These are phyloP conservation scores for Phyllosticta citribraziliensis DNA, from an alignment of 2,329 filamentous ascomycete genomes.

Conservation along the genomic window DNA sequence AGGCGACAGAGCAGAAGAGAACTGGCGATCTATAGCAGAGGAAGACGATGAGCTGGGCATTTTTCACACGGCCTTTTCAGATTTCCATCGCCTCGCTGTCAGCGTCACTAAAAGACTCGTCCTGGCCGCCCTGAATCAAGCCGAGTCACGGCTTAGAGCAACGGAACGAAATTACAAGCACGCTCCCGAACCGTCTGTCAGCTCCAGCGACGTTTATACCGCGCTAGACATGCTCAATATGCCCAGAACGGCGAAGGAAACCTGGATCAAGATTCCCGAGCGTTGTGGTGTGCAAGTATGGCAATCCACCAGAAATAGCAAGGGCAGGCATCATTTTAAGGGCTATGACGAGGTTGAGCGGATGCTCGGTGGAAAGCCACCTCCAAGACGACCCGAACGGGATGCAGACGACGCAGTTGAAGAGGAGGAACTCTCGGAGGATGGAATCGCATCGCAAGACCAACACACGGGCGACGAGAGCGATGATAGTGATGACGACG, in stretches of 20 bases:
- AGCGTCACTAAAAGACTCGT: constrained; percentile 62
- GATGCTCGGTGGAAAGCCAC: constrained; percentile 18
- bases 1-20: constrained; percentile 47
- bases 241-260: constrained; percentile 34
- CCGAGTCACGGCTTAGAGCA: constrained; percentile 57
- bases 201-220: constrained; percentile 41
- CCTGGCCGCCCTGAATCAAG: constrained; percentile 58
- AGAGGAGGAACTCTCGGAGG: neutral
- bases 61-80: constrained; percentile 63
- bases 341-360: constrained; percentile 35
- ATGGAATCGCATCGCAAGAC: neutral
- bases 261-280: constrained; percentile 44
- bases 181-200: constrained; percentile 24
- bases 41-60: constrained; percentile 52
- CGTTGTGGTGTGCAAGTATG: constrained; percentile 43
- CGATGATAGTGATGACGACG: neutral
- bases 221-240: constrained; percentile 47
- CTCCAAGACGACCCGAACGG: neutral
- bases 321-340: constrained; percentile 12
- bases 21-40: constrained; percentile 55
- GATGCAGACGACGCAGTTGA: neutral
- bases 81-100: constrained; percentile 60
- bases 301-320: constrained; percentile 10
- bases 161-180: constrained; percentile 20
- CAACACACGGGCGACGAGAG: neutral